Evolutionary conservation across 176 grass and related monocot genomes (phyloP).

Genomic region (Puccinellia tenuiflora): DNA sequence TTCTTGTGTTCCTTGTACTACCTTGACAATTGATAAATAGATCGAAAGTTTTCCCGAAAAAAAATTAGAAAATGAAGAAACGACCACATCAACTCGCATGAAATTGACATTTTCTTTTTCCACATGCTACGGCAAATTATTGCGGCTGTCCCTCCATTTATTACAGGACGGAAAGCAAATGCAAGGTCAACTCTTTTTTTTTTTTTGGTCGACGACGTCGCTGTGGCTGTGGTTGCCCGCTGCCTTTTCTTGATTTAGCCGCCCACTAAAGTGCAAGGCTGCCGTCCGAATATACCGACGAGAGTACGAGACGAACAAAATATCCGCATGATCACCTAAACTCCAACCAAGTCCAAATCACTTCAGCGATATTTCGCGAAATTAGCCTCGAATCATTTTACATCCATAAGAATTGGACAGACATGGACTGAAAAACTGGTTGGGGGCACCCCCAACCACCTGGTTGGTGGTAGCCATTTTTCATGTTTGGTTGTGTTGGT

Average conservation of each 20-base stretch:
- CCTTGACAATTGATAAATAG: no score
- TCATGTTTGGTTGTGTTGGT: no score
- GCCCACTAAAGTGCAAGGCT: constrained; percentile 28
- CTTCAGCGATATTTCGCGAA: not conserved
- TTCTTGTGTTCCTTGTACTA: no score
- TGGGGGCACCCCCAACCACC: no score
- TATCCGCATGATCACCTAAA: not conserved
- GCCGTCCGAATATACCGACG: not conserved
- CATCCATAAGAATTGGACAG: not conserved
- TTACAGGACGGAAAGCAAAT: not conserved
- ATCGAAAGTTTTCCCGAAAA: no score
- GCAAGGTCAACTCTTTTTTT: not conserved
- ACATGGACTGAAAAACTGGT: not conserved
- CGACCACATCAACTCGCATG: no score
- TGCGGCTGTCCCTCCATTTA: not conserved
- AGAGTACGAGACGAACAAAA: not conserved
- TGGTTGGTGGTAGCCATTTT: no score
- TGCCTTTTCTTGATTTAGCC: constrained; percentile 22
- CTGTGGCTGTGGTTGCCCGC: not conserved
- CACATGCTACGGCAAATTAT: no score
- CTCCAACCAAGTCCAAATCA: not conserved
- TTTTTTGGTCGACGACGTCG: not conserved
- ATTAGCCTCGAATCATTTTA: not conserved
- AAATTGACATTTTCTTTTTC: no score
- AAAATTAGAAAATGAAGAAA: no score